Base-by-base conservation (phyloP, 108 stramenopile genomes). In the Aureococcus anophagefferens region DNA sequence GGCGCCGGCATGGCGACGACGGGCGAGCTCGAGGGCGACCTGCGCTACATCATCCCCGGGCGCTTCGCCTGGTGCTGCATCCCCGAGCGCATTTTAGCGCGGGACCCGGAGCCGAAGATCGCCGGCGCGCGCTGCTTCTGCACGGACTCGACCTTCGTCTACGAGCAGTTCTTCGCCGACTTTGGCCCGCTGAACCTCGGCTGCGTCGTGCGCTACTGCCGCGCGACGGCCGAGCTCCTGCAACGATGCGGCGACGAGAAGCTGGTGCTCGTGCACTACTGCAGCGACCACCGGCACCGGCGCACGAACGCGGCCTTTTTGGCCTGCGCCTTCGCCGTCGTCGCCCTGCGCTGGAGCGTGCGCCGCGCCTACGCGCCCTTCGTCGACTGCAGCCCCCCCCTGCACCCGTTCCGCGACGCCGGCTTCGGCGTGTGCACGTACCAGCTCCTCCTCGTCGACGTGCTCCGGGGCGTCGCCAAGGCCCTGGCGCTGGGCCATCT, bases 361-460 rank as follows among this genome's bases (percentile, higher is more conserved):
- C 66, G 68, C 5, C 32, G 16, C 0, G 72, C 77, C 25, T 73
- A 66, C 68, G 32, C 44, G 30, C 77, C 72, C 30, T 73, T 78
- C 68, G 16, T 71, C 15, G 72, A 72, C 18, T 67, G 67, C 21
- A 0, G n/a, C 21, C 77, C 65, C 28, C 45, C 68, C n/a, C 66
- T 74, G 15, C 21, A 37, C 18, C 34, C 77, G 5, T 74, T 74
- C 33, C 72, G 77, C 4, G 77, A 78, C 62, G 77, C 77, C 32
- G 72, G 67, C 37, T 78, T 78, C 65, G 71, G 77, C 35, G 44
- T 78, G n/a, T 72, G 72, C 68, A 68, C 72, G 30, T 78, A 30
- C 62, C 65, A 67, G 62, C 33, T 73, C 37, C 44, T 72, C 9
- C 32, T 74, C 21, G 37, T 78, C 5, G 77, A 78, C 66, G 65